These are phyloP conservation scores for Drechmeria coniospora DNA, from an alignment of 2,329 filamentous ascomycete species.

Conservation along the genomic window DNA sequence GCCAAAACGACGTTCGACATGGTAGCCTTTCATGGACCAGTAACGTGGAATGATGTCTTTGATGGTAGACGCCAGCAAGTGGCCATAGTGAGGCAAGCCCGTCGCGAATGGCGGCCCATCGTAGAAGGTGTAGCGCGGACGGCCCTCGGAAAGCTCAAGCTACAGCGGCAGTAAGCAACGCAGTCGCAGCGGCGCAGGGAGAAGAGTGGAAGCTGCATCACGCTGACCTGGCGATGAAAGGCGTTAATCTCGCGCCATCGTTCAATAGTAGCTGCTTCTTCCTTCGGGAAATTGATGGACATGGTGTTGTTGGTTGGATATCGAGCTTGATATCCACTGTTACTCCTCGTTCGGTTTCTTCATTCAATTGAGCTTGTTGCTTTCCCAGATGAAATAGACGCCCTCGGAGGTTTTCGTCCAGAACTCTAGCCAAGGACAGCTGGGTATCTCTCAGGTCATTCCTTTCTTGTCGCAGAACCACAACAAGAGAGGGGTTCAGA, in stretches of 20 bases:
- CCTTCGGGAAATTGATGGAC: slow-evolving; percentile 85
- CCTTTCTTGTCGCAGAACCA: too few species aligned
- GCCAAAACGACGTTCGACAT: slow-evolving; percentile 83
- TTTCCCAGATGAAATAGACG: too few species aligned
- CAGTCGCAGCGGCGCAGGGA: background rate
- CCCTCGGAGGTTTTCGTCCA: too few species aligned
- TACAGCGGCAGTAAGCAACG: slow-evolving; percentile 11
- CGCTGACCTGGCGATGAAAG: slow-evolving; percentile 62
- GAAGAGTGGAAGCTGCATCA: background rate
- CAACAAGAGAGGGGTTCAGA: too few species aligned
- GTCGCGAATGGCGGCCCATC: slow-evolving; percentile 73
- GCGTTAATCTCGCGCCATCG: slow-evolving; percentile 87
- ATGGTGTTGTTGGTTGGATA: too few species aligned
- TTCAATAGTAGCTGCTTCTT: slow-evolving; percentile 72
- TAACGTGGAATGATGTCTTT: slow-evolving; percentile 95
- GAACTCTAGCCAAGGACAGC: too few species aligned
- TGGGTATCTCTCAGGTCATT: too few species aligned
- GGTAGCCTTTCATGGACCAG: slow-evolving; percentile 92
- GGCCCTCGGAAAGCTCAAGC: slow-evolving; percentile 67
- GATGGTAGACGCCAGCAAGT: slow-evolving; percentile 81
- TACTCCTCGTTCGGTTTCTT: too few species aligned
- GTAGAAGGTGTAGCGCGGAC: slow-evolving; percentile 86
- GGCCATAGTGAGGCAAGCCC: slow-evolving; percentile 49
- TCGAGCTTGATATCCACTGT: too few species aligned
- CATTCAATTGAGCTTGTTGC: too few species aligned